Evolutionary conservation across 805 yeast genomes (phyloP), one percentile per base, ranked within the genome.

Genomic region (Zygoascus bituminiphila): DNA sequence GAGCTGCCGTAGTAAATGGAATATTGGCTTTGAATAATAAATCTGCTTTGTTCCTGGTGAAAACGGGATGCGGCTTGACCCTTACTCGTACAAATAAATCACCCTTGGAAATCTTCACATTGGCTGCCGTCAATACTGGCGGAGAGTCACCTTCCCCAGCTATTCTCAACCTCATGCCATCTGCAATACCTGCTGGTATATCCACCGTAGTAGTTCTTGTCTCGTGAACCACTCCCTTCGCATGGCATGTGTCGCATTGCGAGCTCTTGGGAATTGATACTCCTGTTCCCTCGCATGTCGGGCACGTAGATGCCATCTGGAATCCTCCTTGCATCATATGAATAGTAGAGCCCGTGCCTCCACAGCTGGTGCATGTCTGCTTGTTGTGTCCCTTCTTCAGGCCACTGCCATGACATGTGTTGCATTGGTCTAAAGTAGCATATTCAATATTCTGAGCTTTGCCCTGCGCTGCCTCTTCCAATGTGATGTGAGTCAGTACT

Each of bases 231-330:
- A 86, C 95, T 51, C 98, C 99, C 52, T 84, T 82, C 45, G 98
- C 97, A 55, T 82, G 89, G 69, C 99, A 93, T 1, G 81, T 64
- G 1, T 62, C 59, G 74, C 99, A 93, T 47, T 79, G 79, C 61
- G 88, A 88, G 12, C 71, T 68, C 17, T 75, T 72, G 42, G 81
- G 76, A 44, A 88, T 79, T 3, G 72, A 74, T 1, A 88, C 93
- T 47, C 99, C 99, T 5, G 85, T 71, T 37, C 99, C 99, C 41
- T 76, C 80, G 73, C 99, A 93, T 2, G 81, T 70, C 44, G 74
- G 74, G 75, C 99, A 93, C 10, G 96, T 88, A 0, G 96, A 81
- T 2, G 95, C 82, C 96, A 93, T 88, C 60, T 89, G 96, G 76
- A 91, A 93, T 0, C 98, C 98, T 3, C 95, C 96, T 56, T 82